Percentiles rank a stretch among this genome's conserved stretches.
Evolutionary conservation across 1,139 yeast genomes (phyloP).

Genomic region (Pneumocystis canis): DNA sequence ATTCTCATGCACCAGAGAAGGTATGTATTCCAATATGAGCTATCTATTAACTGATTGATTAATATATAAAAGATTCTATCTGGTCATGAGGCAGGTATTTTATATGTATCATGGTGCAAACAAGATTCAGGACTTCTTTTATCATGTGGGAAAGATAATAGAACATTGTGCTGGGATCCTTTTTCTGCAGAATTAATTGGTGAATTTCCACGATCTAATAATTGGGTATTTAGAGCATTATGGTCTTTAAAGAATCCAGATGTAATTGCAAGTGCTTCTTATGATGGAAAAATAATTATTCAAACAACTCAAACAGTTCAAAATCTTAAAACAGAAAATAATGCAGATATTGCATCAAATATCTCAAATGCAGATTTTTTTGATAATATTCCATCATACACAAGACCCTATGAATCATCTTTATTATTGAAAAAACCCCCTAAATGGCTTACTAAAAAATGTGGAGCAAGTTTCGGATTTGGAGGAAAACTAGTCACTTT

Average conservation of each 20-base stretch:
- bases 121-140: constrained; percentile 66
- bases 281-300: constrained; percentile 70
- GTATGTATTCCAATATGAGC: background rate
- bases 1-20: constrained; percentile 72
- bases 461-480: constrained; percentile 72
- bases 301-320: constrained; percentile 75
- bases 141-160: constrained; percentile 84
- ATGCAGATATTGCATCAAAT: constrained; percentile 26
- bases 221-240: constrained; percentile 81
- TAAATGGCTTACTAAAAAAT: constrained; percentile 66
- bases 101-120: constrained; percentile 86
- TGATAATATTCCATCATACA: constrained; percentile 47
- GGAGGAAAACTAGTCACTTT: constrained; percentile 75
- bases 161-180: constrained; percentile 86
- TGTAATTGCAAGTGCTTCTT: constrained; percentile 81
- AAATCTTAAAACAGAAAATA: constrained; percentile 34
- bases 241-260: constrained; percentile 87
- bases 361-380: constrained; percentile 65
- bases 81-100: constrained; percentile 80
- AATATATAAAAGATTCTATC: constrained; percentile 31
- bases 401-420: constrained; percentile 22
- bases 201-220: constrained; percentile 80
- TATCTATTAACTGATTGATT: background rate
- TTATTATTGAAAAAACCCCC: constrained; percentile 72
- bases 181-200: constrained; percentile 47